Evolutionary conservation across 768 basidiomycete genomes (phyloP), one percentile per base, ranked within the genome.

Genomic region (Cyathus striatus): DNA sequence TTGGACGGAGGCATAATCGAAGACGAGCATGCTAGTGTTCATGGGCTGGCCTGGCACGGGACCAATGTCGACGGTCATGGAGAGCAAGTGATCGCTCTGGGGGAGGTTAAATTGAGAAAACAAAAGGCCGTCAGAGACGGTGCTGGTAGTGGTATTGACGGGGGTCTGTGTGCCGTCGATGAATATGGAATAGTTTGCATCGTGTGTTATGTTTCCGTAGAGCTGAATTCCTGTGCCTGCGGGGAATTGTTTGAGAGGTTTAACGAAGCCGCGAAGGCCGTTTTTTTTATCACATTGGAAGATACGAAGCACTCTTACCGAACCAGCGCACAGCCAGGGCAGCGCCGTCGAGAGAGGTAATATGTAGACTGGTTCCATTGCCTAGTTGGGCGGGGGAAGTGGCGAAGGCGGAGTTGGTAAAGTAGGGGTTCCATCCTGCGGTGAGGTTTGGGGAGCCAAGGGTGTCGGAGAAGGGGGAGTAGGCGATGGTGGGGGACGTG

Each of bases 401-500:
- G 0, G 71, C 66, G 41, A 74, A 80, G 6, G 78, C 80, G 10
- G 79, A 74, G 32, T 33, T 38, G 2, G 65, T 60, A 60, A 75
- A 86, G 61, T 70, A 76, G 14, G 84, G 76, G 55, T 79, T 79
- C 88, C 88, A 90, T 54, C 85, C 85, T 21, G 66, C 69, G 16
- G 59, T 52, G 32, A 78, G 52, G 51, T 79, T 67, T 1, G 75
- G 60, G 39, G 70, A 58, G 30, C 73, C 64, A 44, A 78, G 63
- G 9, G 72, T 74, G 59, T 85, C 81, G 33, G 65, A 54, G 46
- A 79, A 75, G 18, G 87, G 86, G 45, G 59, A 68, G 65, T 86
- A 89, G 21, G 52, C 48, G 49, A 88, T 64, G 36, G 68, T 54
- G 3, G 86, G 86, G 33, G 86, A 86, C 42, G 79, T 78, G 57